phyloP scores from a whole-genome alignment of 306 rosid species.

The Corylus americana region DNA sequence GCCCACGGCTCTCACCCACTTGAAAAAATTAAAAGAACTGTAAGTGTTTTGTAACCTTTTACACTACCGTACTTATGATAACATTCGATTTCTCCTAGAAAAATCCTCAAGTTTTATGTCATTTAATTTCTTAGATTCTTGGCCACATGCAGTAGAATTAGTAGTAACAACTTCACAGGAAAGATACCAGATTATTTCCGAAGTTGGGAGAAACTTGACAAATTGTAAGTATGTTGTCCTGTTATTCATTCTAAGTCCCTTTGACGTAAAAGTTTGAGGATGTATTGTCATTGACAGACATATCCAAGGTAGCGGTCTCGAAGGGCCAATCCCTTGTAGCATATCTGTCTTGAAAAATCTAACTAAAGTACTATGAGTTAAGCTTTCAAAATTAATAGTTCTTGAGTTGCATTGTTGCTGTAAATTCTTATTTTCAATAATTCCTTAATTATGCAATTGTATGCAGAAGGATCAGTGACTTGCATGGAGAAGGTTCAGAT shows the following conservation, averaged over 20 bases:
- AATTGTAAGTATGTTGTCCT: background rate
- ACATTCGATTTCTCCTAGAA: background rate
- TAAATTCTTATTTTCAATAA: too few relatives aligned
- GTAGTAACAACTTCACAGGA: constrained; percentile 42
- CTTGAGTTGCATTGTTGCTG: background rate
- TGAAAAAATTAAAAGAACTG: background rate
- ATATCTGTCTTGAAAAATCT: constrained; percentile 10
- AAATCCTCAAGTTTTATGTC: too few relatives aligned
- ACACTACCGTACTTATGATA: background rate
- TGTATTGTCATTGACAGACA: constrained; percentile 9
- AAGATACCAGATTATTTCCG: constrained; percentile 24
- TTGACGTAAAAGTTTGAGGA: too few relatives aligned
- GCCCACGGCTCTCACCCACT: too few relatives aligned
- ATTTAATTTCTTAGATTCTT: background rate
- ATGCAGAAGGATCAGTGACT: constrained; percentile 33
- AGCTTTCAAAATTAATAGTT: background rate
- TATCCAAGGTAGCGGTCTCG: constrained; percentile 33
- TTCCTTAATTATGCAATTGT: background rate
- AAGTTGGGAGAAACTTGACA: constrained; percentile 17
- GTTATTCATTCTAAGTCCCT: too few relatives aligned
- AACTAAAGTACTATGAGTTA: constrained; percentile 24
- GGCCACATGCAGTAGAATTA: constrained; percentile 20
- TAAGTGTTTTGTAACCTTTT: background rate
- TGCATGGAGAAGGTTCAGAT: constrained; percentile 16
- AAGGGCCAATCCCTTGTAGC: constrained; percentile 22